These are phyloP conservation scores for Penicillium nucicola DNA, from an alignment of 495 filamentous ascomycete genomes.

Conservation along the genomic window DNA sequence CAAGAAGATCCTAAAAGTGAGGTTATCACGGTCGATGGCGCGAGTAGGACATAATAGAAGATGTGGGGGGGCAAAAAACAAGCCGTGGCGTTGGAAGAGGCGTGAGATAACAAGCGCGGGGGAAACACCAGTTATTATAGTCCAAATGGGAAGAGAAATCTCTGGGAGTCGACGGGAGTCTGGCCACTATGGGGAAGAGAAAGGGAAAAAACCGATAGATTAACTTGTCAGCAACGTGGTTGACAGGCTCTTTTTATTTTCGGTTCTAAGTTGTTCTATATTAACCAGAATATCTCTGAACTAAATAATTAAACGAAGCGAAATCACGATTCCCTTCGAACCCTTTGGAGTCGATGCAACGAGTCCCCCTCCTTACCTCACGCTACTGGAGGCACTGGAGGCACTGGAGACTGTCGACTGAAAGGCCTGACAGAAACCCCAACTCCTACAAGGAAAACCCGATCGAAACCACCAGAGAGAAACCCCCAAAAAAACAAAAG, in stretches of 20 bases:
- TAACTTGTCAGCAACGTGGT: conserved; percentile 11
- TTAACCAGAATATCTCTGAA: no score
- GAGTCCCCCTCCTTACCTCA: no score
- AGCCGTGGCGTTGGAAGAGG: conserved; percentile 22
- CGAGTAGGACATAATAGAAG: conserved; percentile 15
- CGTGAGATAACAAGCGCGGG: conserved; percentile 16
- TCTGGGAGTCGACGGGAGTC: conserved; percentile 10
- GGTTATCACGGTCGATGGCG: conserved; percentile 20
- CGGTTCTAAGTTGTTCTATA: no score
- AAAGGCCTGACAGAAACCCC: no score
- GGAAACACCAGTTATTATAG: conserved; percentile 3
- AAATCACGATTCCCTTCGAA: no score
- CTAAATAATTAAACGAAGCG: no score
- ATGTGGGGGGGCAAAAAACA: conserved; percentile 9
- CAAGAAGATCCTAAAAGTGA: background rate
- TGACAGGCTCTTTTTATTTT: conserved; percentile 8
- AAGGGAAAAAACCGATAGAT: conserved; percentile 1
- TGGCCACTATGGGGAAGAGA: conserved; percentile 10
- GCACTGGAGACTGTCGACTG: no score
- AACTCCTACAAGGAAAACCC: no score
- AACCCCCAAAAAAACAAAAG: no score
- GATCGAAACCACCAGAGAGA: no score
- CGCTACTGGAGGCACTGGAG: no score
- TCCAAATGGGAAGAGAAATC: background rate
- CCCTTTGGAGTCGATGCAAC: no score